Base-by-base conservation (phyloP, 176 grass and related monocot genomes). In the Dactylis glomerata region DNA sequence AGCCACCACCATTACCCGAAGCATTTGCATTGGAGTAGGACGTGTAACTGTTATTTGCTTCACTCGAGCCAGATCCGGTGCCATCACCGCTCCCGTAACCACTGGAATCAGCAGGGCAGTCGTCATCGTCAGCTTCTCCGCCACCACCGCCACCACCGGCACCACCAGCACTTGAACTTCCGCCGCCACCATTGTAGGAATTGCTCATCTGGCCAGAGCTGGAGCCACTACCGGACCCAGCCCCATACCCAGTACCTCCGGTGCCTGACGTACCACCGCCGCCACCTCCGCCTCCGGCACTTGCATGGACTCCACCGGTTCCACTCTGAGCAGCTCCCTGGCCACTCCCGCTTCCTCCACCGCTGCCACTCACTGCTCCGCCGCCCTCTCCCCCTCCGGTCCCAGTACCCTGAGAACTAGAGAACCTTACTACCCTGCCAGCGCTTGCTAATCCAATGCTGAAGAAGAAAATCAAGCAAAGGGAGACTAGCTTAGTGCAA, bases 401-500 rank as follows among this genome's bases (percentile, higher is more conserved):
- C 19, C 83, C 83, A 0, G 19, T 42, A 23, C 88, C 88, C 14
- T 81, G 62, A 9, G 88, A 16, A 61, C 40, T 70, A 1, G 82
- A 69, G 69, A 81, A 85, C 68, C 87, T 89, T 32, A n/a, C 46
- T 38, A 89, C 77, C 50, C 87, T 74, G 13, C 36, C 50, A 5
- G 83, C 82, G 68, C 17, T 85, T 1, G 70, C 61, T 85, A 89
- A 59, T 3, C 61, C 83, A 12, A 85, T 41, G 78, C 87, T 77
- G 9, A 89, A 61, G 19, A 89, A 83, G 19, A 89, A 78, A 51
- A 89, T 37, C 16, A 89, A 81, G 7, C 59, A 72, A 13, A 85
- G 70, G 9, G 83, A 66, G 38, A 40, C 15, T 26, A 89, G 82
- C 41, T 85, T 89, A 42, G 77, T 89, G 23, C 31, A 24, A 24